phyloP scores from a whole-genome alignment of 2,329 filamentous ascomycete genomes.

The Fusarium sp. region DNA sequence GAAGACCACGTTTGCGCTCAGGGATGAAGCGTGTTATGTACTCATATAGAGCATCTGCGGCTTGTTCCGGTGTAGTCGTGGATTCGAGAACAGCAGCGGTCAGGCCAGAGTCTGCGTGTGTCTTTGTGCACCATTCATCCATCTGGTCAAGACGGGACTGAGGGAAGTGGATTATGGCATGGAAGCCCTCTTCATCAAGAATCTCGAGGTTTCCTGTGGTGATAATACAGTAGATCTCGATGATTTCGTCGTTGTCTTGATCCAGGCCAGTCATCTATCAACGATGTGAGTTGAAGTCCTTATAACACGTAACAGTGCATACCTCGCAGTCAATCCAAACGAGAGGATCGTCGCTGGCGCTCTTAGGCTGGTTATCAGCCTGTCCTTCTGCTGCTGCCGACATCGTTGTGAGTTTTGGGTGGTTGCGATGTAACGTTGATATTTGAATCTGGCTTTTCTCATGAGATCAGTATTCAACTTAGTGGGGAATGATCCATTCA shows the following conservation, averaged over 20 bases:
- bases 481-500: conserved; percentile 26
- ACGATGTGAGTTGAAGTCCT: conserved; percentile 25
- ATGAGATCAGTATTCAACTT: conserved; percentile 23
- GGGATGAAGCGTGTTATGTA: conserved; percentile 84
- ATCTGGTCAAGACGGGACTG: conserved; percentile 79
- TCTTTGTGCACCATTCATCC: conserved; percentile 88
- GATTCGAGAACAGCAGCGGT: conserved; percentile 81
- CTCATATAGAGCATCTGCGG: conserved; percentile 77
- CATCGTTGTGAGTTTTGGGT: conserved; percentile 20
- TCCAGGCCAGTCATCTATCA: conserved; percentile 84
- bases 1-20: conserved; percentile 72
- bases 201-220: conserved; percentile 84
- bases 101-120: conserved; percentile 85
- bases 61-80: conserved; percentile 76
- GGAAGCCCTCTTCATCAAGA: conserved; percentile 82
- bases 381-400: conserved; percentile 26
- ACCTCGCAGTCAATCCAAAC: conserved; percentile 85
- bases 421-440: conserved; percentile 34
- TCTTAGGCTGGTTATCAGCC: conserved; percentile 41
- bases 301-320: conserved; percentile 17
- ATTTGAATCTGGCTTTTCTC: conserved; percentile 7
- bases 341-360: conserved; percentile 67
- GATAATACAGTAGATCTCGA: conserved; percentile 93
- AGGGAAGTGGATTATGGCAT: conserved; percentile 81
- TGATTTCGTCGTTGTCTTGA: conserved; percentile 81